Percentiles rank a stretch among this genome's conserved stretches.
Evolutionary conservation across 2,329 filamentous ascomycete species (phyloP).

Genomic region (Scedosporium apiospermum): DNA sequence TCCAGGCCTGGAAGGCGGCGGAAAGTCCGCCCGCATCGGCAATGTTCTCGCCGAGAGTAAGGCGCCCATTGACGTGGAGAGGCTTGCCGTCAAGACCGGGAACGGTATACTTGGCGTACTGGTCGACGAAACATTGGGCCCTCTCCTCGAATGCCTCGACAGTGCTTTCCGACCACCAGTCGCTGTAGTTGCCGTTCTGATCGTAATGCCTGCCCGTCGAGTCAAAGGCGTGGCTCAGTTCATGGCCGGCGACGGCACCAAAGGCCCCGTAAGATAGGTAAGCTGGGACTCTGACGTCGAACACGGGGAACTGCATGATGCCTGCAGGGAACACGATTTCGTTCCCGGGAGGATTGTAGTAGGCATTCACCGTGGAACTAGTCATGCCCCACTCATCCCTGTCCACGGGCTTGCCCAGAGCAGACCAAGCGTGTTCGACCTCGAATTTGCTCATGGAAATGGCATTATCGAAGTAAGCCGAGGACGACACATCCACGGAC

Average conservation of each 20-base stretch:
- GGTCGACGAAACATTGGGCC: conserved; percentile 57
- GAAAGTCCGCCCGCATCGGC: conserved; percentile 59
- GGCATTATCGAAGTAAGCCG: conserved; percentile 48
- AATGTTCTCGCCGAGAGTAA: conserved; percentile 62
- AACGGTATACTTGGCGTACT: conserved; percentile 54
- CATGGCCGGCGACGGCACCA: conserved; percentile 57
- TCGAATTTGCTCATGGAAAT: conserved; percentile 40
- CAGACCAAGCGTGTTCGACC: conserved; percentile 40
- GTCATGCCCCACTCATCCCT: conserved; percentile 52
- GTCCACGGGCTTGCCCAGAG: conserved; percentile 50
- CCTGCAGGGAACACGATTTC: conserved; percentile 61
- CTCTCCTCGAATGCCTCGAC: conserved; percentile 47
- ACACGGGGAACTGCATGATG: conserved; percentile 60
- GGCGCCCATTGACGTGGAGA: conserved; percentile 51
- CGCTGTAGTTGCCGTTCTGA: conserved; percentile 51
- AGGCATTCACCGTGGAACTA: conserved; percentile 54
- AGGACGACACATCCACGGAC: conserved; percentile 36
- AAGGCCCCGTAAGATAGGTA: conserved; percentile 64
- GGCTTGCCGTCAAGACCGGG: conserved; percentile 44
- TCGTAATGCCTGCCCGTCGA: conserved; percentile 56
- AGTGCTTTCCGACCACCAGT: conserved; percentile 58
- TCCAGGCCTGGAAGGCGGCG: conserved; percentile 57
- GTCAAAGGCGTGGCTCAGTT: conserved; percentile 63
- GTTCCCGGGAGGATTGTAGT: conserved; percentile 55
- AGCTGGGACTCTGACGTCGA: conserved; percentile 50